phyloP scores from a whole-genome alignment of 2,329 filamentous ascomycete genomes.

The Pseudomassariella vexata region DNA sequence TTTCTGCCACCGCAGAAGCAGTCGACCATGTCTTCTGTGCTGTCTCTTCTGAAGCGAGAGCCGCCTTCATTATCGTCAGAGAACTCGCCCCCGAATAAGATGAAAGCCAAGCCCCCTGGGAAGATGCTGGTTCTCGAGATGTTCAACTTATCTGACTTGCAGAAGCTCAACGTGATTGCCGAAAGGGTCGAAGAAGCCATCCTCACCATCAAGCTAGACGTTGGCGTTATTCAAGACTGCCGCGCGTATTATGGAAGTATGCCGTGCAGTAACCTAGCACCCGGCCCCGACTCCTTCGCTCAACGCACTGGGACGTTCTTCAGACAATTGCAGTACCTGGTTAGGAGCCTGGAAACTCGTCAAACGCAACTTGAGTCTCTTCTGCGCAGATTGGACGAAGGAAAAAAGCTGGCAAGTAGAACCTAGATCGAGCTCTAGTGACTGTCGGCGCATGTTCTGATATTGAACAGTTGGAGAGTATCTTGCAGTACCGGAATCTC shows the following conservation, averaged over 20 bases:
- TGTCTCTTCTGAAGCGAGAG: too few relatives aligned
- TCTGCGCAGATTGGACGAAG: background rate
- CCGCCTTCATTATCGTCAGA: too few relatives aligned
- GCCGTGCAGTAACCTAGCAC: background rate
- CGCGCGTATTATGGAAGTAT: background rate
- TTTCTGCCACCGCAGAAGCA: too few relatives aligned
- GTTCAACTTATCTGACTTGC: background rate
- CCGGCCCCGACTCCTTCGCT: too few relatives aligned
- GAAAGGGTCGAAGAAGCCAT: background rate
- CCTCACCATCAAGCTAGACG: background rate
- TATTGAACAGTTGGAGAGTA: background rate
- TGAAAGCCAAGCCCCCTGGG: background rate
- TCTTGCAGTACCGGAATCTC: slow-evolving; percentile 2
- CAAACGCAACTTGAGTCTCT: slow-evolving; percentile 1
- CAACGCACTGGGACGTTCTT: background rate
- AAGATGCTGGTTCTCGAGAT: background rate
- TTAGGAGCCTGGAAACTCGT: background rate
- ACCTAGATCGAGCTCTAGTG: too few relatives aligned
- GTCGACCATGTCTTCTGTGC: too few relatives aligned
- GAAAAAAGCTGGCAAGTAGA: background rate
- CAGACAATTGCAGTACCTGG: background rate
- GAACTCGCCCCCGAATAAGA: too few relatives aligned
- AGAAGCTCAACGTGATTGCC: background rate
- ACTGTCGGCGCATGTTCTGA: too few relatives aligned
- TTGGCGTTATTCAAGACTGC: background rate